Evolutionary conservation across 192 early-diverging fungal genomes (phyloP).

Genomic region (Backusella liffmaniae): DNA sequence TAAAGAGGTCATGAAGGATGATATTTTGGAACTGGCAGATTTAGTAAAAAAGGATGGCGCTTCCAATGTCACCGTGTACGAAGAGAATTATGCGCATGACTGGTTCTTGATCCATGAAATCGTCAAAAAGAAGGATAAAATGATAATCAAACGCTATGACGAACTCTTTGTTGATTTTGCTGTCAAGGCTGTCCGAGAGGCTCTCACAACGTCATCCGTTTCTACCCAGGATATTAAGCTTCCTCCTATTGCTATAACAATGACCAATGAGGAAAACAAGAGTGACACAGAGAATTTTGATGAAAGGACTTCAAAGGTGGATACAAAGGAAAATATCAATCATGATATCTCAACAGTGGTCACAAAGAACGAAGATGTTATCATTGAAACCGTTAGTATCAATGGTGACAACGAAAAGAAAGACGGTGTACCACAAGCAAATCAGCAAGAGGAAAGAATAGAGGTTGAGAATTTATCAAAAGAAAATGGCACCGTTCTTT

Average conservation of each 20-base stretch:
- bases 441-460: not conserved
- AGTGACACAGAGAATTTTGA: not conserved
- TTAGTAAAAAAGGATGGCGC: conserved; percentile 5
- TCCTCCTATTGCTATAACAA: not conserved
- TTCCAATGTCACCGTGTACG: conserved; percentile 8
- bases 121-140: conserved; percentile 29
- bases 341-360: not conserved
- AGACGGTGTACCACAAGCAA: not conserved
- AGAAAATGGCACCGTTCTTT: not conserved
- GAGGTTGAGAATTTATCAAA: not conserved
- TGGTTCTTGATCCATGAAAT: conserved; percentile 39
- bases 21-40: conserved; percentile 20
- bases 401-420: not conserved
- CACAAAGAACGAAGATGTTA: not conserved
- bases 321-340: not conserved
- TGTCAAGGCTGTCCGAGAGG: not conserved
- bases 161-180: conserved; percentile 26
- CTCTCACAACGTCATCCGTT: not conserved
- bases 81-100: conserved; percentile 33
- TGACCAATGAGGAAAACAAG: not conserved
- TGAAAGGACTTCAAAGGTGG: not conserved
- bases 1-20: conserved; percentile 33
- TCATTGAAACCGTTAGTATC: not conserved
- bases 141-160: conserved; percentile 15
- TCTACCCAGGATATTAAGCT: not conserved